phyloP scores from a whole-genome alignment of 1,284 basidiomycete genomes.

The Kalmanozyma brasiliensis region DNA sequence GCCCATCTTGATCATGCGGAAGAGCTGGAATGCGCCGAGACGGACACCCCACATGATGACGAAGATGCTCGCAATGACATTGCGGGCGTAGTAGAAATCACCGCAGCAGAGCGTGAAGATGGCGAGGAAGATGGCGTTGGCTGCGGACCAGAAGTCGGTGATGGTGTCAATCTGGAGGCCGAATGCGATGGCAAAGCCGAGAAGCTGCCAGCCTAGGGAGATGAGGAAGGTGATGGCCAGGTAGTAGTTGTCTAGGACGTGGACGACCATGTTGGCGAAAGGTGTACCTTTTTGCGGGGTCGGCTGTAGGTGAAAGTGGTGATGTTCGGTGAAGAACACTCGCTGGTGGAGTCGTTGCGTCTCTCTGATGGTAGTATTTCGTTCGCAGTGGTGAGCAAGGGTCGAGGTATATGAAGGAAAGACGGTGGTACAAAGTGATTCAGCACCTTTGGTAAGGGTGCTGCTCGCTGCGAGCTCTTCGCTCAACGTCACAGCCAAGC shows the following conservation, averaged over 20 bases:
- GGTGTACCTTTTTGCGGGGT: no score
- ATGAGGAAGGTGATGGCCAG: slow-evolving; percentile 77
- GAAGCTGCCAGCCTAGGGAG: slow-evolving; percentile 76
- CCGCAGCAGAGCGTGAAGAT: slow-evolving; percentile 68
- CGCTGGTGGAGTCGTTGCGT: no score
- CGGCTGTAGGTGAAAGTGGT: no score
- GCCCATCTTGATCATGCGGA: slow-evolving; percentile 64
- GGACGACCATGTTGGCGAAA: slow-evolving; percentile 35
- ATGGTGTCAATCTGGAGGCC: slow-evolving; percentile 63
- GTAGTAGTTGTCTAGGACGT: slow-evolving; percentile 75
- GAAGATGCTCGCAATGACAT: slow-evolving; percentile 72
- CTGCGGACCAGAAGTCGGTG: slow-evolving; percentile 62
- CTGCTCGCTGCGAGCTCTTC: no score
- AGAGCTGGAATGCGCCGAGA: slow-evolving; percentile 63
- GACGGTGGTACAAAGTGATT: slow-evolving; percentile 5
- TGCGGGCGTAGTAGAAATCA: slow-evolving; percentile 73
- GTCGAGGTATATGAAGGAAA: slow-evolving; percentile 8
- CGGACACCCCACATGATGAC: slow-evolving; percentile 71
- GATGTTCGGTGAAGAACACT: no score
- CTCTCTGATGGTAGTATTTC: no score
- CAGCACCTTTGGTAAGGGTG: slow-evolving; percentile 13
- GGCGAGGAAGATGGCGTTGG: slow-evolving; percentile 64
- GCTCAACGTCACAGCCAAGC: background rate
- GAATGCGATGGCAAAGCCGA: slow-evolving; percentile 74
- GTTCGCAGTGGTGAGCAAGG: background rate